Conservation (phyloP, 208 protist species). For the Leishmania martiniquensis region DNA sequence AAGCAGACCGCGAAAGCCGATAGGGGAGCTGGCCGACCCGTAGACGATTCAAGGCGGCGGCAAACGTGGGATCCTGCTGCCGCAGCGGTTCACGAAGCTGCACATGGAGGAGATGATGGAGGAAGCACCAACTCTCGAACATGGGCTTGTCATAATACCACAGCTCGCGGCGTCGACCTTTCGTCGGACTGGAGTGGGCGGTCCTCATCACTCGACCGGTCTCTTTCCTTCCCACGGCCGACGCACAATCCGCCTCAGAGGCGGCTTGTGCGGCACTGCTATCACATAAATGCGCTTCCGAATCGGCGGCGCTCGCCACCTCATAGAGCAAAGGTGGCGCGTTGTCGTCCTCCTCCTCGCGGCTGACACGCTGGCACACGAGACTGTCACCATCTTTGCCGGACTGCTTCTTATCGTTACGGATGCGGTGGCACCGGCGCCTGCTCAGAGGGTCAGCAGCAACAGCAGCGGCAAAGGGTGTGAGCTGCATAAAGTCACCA, state of each 20-base stretch:
- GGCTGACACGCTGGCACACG: background rate
- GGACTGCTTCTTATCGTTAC: no score
- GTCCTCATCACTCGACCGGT: background rate
- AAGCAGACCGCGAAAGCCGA: constrained; percentile 60
- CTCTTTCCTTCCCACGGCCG: background rate
- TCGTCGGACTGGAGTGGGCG: background rate
- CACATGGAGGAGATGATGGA: constrained; percentile 61
- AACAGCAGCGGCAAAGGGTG: constrained; percentile 43
- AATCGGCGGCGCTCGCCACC: background rate
- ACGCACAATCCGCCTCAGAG: background rate
- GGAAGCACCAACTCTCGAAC: constrained; percentile 75
- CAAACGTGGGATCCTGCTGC: constrained; percentile 63
- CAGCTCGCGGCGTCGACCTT: constrained; percentile 5
- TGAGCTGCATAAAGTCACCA: constrained; percentile 95
- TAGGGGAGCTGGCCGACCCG: constrained; percentile 64
- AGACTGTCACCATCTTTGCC: background rate
- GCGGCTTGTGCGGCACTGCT: no score
- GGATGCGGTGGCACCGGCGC: background rate
- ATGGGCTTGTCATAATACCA: constrained; percentile 54
- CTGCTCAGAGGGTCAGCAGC: background rate
- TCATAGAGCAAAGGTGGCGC: no score
- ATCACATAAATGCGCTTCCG: background rate
- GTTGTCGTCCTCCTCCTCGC: background rate
- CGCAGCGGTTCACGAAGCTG: constrained; percentile 52
- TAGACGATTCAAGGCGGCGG: constrained; percentile 64